phyloP scores from a whole-genome alignment of 345 rosid genomes.

The Toxicodendron radicans region DNA sequence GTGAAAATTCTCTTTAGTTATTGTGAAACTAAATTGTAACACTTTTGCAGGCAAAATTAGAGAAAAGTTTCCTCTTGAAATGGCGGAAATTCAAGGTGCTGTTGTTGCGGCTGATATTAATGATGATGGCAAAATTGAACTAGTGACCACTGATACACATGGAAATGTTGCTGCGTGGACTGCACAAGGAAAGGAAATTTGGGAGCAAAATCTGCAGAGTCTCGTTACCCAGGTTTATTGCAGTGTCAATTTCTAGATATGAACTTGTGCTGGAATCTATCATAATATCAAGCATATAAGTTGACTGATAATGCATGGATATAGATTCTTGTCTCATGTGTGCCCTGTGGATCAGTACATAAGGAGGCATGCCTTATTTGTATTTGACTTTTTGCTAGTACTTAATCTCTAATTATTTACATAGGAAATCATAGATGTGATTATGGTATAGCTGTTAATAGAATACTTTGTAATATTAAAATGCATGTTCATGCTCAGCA shows the following conservation, averaged over 20 bases:
- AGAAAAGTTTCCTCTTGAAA: slow-evolving; percentile 89
- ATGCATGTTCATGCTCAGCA: not conserved
- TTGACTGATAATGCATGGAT: not conserved
- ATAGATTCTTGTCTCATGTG: not conserved
- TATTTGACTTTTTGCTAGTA: not conserved
- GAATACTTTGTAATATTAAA: not conserved
- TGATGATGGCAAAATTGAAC: slow-evolving; percentile 98
- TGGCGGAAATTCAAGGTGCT: slow-evolving; percentile 98
- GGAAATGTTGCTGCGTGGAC: slow-evolving; percentile 99
- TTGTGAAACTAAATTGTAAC: slow-evolving; percentile 28
- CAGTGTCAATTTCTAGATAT: slow-evolving; percentile 10
- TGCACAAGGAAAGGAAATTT: slow-evolving; percentile 83
- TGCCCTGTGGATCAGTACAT: not conserved
- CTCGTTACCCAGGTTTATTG: slow-evolving; percentile 82
- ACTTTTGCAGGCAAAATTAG: slow-evolving; percentile 63
- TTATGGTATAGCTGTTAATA: not conserved
- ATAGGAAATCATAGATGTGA: not conserved
- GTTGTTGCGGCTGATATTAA: slow-evolving; percentile 98
- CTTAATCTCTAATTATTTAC: not conserved
- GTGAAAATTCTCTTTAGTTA: slow-evolving; percentile 23
- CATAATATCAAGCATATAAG: not conserved
- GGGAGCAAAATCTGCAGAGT: slow-evolving; percentile 92
- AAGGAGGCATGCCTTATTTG: not conserved
- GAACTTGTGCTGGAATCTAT: not conserved
- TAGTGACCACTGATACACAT: slow-evolving; percentile 91